Conservation (phyloP, 306 rosid species). For the Quercus variabilis region DNA sequence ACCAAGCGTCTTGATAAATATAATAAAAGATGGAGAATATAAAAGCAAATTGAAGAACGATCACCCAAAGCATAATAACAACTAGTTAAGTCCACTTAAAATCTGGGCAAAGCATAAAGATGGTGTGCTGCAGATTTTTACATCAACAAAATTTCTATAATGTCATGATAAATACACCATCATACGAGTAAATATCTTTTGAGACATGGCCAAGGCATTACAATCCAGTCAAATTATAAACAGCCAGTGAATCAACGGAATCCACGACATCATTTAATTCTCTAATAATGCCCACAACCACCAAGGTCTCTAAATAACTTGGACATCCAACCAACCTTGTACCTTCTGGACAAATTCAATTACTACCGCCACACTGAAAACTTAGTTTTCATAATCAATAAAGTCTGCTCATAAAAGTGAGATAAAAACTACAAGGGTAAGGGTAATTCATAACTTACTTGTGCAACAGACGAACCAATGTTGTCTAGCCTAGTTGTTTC, state of each 20-base stretch:
- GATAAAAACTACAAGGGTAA: background rate
- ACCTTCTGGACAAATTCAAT: background rate
- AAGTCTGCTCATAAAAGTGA: background rate
- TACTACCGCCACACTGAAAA: background rate
- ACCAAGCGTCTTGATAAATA: constrained; percentile 23
- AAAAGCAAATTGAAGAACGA: background rate
- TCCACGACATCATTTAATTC: background rate
- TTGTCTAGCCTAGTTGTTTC: background rate
- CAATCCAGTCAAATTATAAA: background rate
- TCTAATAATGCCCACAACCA: background rate
- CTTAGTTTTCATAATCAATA: background rate
- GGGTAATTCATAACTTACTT: background rate
- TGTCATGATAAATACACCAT: background rate
- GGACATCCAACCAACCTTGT: background rate
- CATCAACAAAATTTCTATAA: background rate
- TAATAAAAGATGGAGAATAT: constrained; percentile 3
- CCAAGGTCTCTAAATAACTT: background rate
- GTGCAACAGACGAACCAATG: constrained; percentile 4
- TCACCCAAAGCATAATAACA: background rate
- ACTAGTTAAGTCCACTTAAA: background rate
- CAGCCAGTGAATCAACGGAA: background rate
- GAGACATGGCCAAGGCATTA: background rate
- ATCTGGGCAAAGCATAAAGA: background rate
- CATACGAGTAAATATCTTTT: background rate
- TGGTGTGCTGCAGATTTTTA: background rate